Conservation (phyloP, 1,284 basidiomycete genomes). For the Leccinum proliferum region DNA sequence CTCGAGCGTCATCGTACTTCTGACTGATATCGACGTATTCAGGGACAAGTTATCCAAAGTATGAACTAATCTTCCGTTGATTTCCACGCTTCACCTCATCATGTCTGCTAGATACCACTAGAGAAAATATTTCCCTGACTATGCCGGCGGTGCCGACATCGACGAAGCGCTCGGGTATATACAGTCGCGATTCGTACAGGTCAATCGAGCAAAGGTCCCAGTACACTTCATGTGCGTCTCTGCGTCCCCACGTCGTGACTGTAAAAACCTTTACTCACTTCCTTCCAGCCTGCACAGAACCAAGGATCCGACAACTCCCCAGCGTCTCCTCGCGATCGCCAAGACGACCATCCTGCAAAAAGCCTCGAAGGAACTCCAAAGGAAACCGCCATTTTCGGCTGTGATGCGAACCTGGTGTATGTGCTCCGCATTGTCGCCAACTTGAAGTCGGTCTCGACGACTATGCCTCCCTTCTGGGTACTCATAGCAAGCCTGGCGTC, state of each 20-base stretch:
- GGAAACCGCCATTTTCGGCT: background rate
- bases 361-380: background rate
- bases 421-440: background rate
- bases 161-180: background rate
- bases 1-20: background rate
- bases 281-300: background rate
- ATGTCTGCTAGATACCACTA: conserved; percentile 4
- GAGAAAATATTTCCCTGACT: conserved; percentile 2
- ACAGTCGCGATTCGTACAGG: background rate
- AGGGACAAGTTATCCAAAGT: conserved; percentile 9
- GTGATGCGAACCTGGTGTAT: background rate
- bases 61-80: background rate
- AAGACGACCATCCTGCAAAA: background rate
- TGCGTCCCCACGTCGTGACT: background rate
- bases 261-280: background rate
- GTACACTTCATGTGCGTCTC: conserved; percentile 1
- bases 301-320: background rate
- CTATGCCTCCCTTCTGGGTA: background rate
- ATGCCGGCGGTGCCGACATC: conserved; percentile 1
- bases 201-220: background rate
- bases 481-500: background rate
- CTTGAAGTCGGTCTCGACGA: background rate
- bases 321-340: background rate
- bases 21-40: conserved; percentile 4
- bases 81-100: background rate